phyloP scores from a whole-genome alignment of 441 rosid genomes.

The Croton laevigatus region DNA sequence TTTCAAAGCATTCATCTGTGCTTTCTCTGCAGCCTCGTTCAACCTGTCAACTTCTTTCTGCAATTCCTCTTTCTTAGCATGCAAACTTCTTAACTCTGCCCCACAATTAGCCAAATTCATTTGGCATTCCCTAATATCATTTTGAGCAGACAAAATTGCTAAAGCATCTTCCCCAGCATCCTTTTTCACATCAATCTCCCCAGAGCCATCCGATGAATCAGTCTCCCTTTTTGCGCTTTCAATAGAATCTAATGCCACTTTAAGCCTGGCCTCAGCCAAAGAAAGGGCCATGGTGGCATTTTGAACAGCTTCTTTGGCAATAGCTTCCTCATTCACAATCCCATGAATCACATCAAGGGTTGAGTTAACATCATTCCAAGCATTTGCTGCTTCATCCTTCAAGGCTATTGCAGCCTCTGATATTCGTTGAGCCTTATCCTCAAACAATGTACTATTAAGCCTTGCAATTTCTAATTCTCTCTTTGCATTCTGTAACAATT shows the following conservation, averaged over 20 bases:
- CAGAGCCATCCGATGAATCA: conserved; percentile 33
- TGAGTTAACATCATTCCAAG: conserved; percentile 58
- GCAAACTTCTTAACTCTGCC: conserved; percentile 55
- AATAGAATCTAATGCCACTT: conserved; percentile 57
- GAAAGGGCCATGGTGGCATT: conserved; percentile 80
- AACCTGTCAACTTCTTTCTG: conserved; percentile 72
- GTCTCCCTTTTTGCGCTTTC: conserved; percentile 36
- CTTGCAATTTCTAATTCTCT: conserved; percentile 75
- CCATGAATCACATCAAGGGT: conserved; percentile 55
- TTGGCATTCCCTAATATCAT: conserved; percentile 61
- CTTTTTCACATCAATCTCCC: conserved; percentile 33
- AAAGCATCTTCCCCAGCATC: conserved; percentile 34
- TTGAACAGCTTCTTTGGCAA: conserved; percentile 73
- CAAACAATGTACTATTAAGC: conserved; percentile 74
- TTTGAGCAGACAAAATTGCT: conserved; percentile 50
- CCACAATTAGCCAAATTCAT: conserved; percentile 47
- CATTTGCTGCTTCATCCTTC: conserved; percentile 75
- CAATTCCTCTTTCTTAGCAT: conserved; percentile 57
- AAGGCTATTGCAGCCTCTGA: conserved; percentile 86
- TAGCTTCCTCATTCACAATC: conserved; percentile 57
- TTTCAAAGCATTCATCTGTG: conserved; percentile 63
- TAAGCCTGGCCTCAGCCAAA: conserved; percentile 78
- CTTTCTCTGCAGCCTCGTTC: conserved; percentile 70
- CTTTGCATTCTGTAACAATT: conserved; percentile 51
- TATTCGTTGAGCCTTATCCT: conserved; percentile 87